Conservation (phyloP, 192 early-diverging fungal genomes). For the Coemansia brasiliensis region DNA sequence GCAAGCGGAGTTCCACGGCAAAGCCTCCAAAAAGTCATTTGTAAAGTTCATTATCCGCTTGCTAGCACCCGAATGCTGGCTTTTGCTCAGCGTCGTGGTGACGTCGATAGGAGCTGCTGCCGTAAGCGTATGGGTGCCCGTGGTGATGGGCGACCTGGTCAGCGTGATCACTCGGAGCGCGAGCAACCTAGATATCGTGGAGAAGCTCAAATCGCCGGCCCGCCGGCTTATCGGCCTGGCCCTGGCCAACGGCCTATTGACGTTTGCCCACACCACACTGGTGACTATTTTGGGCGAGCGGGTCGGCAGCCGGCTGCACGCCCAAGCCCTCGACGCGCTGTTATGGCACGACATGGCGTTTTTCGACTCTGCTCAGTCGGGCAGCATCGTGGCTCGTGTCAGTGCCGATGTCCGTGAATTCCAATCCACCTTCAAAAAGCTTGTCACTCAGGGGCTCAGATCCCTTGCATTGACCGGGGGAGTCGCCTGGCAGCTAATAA, state of each 20-base stretch:
- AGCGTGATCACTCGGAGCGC: slow-evolving; percentile 55
- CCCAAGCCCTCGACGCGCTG: slow-evolving; percentile 54
- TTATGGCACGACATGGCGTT: slow-evolving; percentile 64
- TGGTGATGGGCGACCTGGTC: slow-evolving; percentile 61
- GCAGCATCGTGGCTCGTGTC: slow-evolving; percentile 57
- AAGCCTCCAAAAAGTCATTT: slow-evolving; percentile 8
- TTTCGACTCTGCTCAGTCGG: slow-evolving; percentile 59
- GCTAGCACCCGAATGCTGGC: slow-evolving; percentile 57
- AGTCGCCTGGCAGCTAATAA: slow-evolving; percentile 56
- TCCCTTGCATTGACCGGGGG: slow-evolving; percentile 58
- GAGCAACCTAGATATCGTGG: slow-evolving; percentile 20
- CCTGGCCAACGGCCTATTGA: slow-evolving; percentile 59
- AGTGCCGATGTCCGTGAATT: slow-evolving; percentile 61
- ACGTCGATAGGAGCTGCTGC: slow-evolving; percentile 62
- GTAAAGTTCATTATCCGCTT: slow-evolving; percentile 30
- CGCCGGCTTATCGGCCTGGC: slow-evolving; percentile 58
- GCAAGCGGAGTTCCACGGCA: neutral
- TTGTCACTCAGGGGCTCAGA: slow-evolving; percentile 63
- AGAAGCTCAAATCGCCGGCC: slow-evolving; percentile 51
- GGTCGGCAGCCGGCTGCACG: slow-evolving; percentile 57
- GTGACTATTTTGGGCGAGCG: slow-evolving; percentile 63
- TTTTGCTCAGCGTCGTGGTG: slow-evolving; percentile 54
- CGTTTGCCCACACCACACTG: slow-evolving; percentile 64
- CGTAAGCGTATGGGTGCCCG: slow-evolving; percentile 57
- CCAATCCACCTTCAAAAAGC: slow-evolving; percentile 62